Evolutionary conservation across 2,329 filamentous ascomycete species (phyloP).

Genomic region (Metarhizium humberi): DNA sequence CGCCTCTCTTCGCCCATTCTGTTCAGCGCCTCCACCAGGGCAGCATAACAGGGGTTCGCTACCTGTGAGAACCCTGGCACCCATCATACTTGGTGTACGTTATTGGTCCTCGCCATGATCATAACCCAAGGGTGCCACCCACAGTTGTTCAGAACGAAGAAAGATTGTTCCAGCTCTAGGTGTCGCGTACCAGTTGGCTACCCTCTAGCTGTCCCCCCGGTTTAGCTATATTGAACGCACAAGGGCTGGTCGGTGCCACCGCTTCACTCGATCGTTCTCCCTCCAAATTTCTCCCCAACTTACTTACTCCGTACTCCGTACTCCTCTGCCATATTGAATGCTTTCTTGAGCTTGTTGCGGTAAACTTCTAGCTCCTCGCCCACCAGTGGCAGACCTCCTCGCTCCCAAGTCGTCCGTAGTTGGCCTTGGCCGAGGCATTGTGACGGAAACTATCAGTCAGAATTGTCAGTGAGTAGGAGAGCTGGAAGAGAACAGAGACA

Average conservation of each 20-base stretch:
- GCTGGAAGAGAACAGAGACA: constrained; percentile 12
- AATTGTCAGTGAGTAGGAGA: constrained; percentile 11
- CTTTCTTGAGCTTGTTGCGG: not conserved
- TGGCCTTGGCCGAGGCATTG: not conserved
- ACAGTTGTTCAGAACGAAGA: not conserved
- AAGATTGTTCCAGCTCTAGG: not conserved
- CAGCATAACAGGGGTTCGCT: constrained; percentile 4
- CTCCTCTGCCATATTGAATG: not conserved
- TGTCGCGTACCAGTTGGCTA: not conserved
- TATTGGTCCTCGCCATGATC: constrained; percentile 6
- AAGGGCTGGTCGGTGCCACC: not conserved
- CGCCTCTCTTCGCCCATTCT: not conserved
- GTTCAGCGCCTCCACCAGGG: not conserved
- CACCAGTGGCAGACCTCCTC: not conserved
- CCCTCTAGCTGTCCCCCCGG: not conserved
- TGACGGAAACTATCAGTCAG: not conserved
- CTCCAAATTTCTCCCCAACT: not conserved
- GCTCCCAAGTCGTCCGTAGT: not conserved
- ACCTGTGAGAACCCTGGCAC: constrained; percentile 3
- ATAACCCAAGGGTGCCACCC: constrained; percentile 2
- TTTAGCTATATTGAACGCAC: not conserved
- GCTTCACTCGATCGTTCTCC: not conserved
- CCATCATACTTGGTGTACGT: not conserved
- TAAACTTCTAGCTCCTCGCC: not conserved
- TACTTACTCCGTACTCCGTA: not conserved